Percentiles rank a stretch among this genome's conserved stretches.
Evolutionary conservation across 805 yeast genomes (phyloP).

Genomic region (Yarrowia bubula): DNA sequence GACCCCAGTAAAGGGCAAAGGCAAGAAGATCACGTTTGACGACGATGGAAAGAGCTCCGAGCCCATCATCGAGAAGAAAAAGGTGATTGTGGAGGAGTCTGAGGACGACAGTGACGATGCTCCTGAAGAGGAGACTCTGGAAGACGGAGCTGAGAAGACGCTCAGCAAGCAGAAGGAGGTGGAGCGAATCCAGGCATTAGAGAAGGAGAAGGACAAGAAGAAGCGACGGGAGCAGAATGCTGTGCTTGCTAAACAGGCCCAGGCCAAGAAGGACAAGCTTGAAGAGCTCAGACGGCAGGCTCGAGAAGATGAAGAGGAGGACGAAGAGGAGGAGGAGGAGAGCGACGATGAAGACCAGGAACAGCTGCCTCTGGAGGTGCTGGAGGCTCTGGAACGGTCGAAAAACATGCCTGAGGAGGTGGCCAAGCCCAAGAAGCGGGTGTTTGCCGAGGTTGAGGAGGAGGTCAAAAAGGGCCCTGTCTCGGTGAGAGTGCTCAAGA

Average conservation of each 20-base stretch:
- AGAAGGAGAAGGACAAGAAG: constrained; percentile 31
- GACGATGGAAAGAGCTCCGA: neutral
- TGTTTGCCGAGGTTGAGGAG: constrained; percentile 16
- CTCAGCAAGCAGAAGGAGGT: constrained; percentile 26
- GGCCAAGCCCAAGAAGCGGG: constrained; percentile 29
- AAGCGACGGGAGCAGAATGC: constrained; percentile 36
- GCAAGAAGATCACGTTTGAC: constrained; percentile 14
- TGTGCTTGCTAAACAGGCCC: constrained; percentile 32
- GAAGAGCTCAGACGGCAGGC: constrained; percentile 26
- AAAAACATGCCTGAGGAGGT: constrained; percentile 15
- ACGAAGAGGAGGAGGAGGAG: constrained; percentile 29
- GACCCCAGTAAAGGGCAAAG: neutral
- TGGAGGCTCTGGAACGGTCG: constrained; percentile 27
- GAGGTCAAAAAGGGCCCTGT: constrained; percentile 35
- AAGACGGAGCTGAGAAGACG: constrained; percentile 30
- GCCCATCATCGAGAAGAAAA: constrained; percentile 12
- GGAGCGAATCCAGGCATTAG: constrained; percentile 22
- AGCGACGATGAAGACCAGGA: constrained; percentile 26
- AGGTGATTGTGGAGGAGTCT: neutral
- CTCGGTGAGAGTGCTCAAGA: constrained; percentile 33
- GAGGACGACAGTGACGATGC: constrained; percentile 38
- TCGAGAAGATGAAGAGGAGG: constrained; percentile 33
- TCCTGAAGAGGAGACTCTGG: constrained; percentile 40
- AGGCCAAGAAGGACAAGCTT: constrained; percentile 29
- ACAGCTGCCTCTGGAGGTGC: constrained; percentile 28